Evolutionary conservation across 768 basidiomycete species (phyloP), one percentile per base, ranked within the genome.

Genomic region (Macrolepiota dolichaula): DNA sequence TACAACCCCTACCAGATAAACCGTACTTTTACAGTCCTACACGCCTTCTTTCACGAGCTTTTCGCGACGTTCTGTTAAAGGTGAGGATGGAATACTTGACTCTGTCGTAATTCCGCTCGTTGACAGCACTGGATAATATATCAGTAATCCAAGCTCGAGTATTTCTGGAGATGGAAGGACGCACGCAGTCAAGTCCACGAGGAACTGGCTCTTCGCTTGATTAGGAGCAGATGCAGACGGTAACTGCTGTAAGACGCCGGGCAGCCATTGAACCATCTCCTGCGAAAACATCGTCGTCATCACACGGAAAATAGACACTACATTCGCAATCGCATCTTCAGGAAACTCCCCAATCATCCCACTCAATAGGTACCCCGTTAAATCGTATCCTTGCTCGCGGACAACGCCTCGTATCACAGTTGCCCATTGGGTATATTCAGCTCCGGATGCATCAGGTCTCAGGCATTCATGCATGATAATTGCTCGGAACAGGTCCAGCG

Each of bases 321-420:
- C 87, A 37, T 77, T 71, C 9, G 89, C 80, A 5, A 86, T 79
- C 2, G 87, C 82, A 61, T 98, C 96, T 69, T 94, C 94, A 3
- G 93, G 92, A 71, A 96, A 98, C 63, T 91, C 88, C 22, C 89
- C 87, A 3, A 92, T 86, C 27, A 98, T 78, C 3, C 97, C 96
- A 19, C 80, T 75, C 55, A 98, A 76, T 29, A 94, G 71, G 64
- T 84, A 84, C 13, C 82, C 81, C 15, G 92, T 70, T 15, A 98
- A 79, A 66, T 85, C 82, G 57, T 83, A 81, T 3, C 94, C 94
- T 70, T 92, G 86, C 63, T 86, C 85, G 57, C 84, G 79, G 50
- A 95, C 72, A 37, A 85, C 81, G 3, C 72, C 73, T 29, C 79
- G 79, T 66, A 94, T 91, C 44, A 85, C 77, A 9, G 80, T 69